These are phyloP conservation scores for Debaryomyces robertsiae DNA, from an alignment of 1,139 yeast species.

Conservation along the genomic window DNA sequence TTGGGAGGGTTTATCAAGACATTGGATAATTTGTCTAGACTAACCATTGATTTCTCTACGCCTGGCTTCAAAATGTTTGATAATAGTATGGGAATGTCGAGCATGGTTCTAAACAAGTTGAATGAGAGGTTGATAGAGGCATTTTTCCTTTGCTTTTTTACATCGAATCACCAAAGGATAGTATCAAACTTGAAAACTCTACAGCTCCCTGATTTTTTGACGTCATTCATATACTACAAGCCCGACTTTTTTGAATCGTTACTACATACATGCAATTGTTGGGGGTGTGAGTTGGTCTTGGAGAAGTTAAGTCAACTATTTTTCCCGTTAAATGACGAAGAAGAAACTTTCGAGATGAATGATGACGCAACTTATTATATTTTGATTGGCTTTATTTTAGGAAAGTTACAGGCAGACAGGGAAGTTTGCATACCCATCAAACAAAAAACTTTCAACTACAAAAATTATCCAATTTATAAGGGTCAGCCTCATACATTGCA, in stretches of 20 bases:
- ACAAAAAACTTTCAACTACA: constrained; percentile 27
- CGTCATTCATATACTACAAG: constrained; percentile 42
- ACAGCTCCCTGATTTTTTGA: constrained; percentile 41
- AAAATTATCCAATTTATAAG: constrained; percentile 38
- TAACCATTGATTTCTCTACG: constrained; percentile 39
- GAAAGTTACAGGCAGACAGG: constrained; percentile 41
- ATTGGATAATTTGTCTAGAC: constrained; percentile 24
- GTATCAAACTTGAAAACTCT: constrained; percentile 27
- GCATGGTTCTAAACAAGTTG: constrained; percentile 32
- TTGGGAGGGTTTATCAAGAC: constrained; percentile 34
- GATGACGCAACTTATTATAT: constrained; percentile 37
- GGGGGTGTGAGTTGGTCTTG: constrained; percentile 39
- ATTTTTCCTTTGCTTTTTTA: constrained; percentile 33
- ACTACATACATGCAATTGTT: constrained; percentile 40
- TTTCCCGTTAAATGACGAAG: constrained; percentile 25
- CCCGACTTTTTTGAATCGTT: constrained; percentile 41
- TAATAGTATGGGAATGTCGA: constrained; percentile 33
- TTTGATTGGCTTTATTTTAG: constrained; percentile 38
- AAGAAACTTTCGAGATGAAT: constrained; percentile 15
- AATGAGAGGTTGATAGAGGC: constrained; percentile 42
- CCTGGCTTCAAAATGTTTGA: constrained; percentile 47
- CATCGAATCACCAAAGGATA: constrained; percentile 16
- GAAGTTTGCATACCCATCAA: constrained; percentile 44
- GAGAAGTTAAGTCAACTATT: constrained; percentile 26
- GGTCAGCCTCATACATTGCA: constrained; percentile 44